These are phyloP conservation scores for Porpolomopsis calyptriformis DNA, from an alignment of 768 basidiomycete genomes.

Conservation along the genomic window DNA sequence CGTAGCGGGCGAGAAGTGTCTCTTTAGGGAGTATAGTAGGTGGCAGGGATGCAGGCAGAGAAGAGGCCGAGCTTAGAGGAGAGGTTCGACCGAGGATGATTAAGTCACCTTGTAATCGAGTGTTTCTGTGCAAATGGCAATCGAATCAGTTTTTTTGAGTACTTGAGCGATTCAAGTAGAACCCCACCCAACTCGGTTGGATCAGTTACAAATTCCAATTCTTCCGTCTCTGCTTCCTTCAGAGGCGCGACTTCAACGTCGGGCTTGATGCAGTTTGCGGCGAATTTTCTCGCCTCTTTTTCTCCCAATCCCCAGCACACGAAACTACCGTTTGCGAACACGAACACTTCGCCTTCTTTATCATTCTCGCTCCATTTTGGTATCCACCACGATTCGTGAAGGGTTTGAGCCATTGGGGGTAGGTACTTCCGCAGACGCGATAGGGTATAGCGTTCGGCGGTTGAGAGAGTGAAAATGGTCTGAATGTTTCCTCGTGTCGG, in stretches of 20 bases:
- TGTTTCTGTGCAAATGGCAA: slow-evolving; percentile 41
- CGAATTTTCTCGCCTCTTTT: slow-evolving; percentile 60
- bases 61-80: slow-evolving; percentile 42
- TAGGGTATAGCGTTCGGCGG: slow-evolving; percentile 74
- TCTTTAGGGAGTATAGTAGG: slow-evolving; percentile 52
- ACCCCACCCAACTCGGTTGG: slow-evolving; percentile 64
- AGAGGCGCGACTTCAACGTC: slow-evolving; percentile 57
- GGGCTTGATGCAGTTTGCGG: slow-evolving; percentile 46
- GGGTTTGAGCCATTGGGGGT: slow-evolving; percentile 41
- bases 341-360: slow-evolving; percentile 71
- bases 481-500: slow-evolving; percentile 75
- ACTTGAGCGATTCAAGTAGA: slow-evolving; percentile 14
- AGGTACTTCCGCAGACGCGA: slow-evolving; percentile 48
- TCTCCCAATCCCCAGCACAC: slow-evolving; percentile 87
- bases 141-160: slow-evolving; percentile 8
- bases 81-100: slow-evolving; percentile 75
- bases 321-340: slow-evolving; percentile 81
- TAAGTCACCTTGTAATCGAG: slow-evolving; percentile 82
- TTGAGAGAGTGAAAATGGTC: slow-evolving; percentile 73
- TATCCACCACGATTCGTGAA: slow-evolving; percentile 56
- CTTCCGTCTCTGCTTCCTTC: slow-evolving; percentile 70
- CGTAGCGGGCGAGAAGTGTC: slow-evolving; percentile 78
- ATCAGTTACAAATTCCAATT: slow-evolving; percentile 87
- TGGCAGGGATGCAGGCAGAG: slow-evolving; percentile 34
- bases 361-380: slow-evolving; percentile 44